Percentiles rank a stretch among this genome's conserved stretches.
Conservation (phyloP, 768 basidiomycete genomes). For the Rhodotorula graminis region DNA sequence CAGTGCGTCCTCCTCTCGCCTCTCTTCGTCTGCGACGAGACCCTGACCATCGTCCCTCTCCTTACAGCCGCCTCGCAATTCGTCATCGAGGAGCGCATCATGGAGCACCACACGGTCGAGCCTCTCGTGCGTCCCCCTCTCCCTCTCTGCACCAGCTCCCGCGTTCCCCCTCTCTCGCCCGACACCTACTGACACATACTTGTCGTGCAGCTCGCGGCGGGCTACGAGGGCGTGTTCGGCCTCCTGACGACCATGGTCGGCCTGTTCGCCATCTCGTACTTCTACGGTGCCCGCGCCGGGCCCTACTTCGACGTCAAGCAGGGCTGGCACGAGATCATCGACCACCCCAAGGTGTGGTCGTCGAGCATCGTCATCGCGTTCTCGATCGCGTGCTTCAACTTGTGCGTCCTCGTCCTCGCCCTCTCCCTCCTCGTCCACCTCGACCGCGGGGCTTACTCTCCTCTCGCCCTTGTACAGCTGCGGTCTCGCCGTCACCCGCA, state of each 20-base stretch:
- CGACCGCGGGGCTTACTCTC: background rate
- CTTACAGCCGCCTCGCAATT: conserved; percentile 76
- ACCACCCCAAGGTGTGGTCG: conserved; percentile 65
- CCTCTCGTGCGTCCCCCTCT: conserved; percentile 58
- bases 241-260: conserved; percentile 68
- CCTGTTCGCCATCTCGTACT: conserved; percentile 64
- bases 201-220: conserved; percentile 60
- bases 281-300: conserved; percentile 54
- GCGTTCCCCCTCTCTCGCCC: background rate
- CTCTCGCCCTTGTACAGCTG: background rate
- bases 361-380: conserved; percentile 66
- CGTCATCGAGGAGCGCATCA: conserved; percentile 94
- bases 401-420: conserved; percentile 54
- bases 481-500: conserved; percentile 44
- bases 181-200: no score
- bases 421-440: no score
- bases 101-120: conserved; percentile 75
- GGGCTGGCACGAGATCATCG: conserved; percentile 82
- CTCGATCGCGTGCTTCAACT: conserved; percentile 78
- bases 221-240: conserved; percentile 90
- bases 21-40: conserved; percentile 1
- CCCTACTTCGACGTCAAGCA: conserved; percentile 72
- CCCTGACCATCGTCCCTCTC: background rate
- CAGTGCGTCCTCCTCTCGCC: conserved; percentile 54
- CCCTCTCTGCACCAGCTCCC: background rate